A percentile compares a stretch with the other conserved stretches of the same genome.
Conservation (phyloP, 768 basidiomycete genomes). For the Neoboletus subvelutipes region DNA sequence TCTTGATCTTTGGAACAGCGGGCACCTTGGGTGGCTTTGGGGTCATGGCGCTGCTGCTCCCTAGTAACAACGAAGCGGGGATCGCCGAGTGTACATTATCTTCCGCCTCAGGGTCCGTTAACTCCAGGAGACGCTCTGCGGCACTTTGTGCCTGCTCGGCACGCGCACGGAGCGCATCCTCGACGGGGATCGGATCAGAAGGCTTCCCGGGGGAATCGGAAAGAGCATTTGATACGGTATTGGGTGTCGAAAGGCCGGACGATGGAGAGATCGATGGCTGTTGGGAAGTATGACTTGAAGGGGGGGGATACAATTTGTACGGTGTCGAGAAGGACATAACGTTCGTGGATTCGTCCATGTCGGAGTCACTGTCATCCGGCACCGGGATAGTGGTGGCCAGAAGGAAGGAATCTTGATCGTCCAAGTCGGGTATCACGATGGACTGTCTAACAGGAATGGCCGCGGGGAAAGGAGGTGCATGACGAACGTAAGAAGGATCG, state of each 20-base stretch:
- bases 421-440: constrained; percentile 40
- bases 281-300: constrained; percentile 40
- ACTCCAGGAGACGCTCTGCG: constrained; percentile 82
- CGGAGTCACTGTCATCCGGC: constrained; percentile 72
- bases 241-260: constrained; percentile 50
- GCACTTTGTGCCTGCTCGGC: constrained; percentile 95
- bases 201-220: constrained; percentile 52
- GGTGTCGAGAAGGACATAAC: constrained; percentile 73
- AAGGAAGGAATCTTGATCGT: constrained; percentile 61
- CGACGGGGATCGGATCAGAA: constrained; percentile 53
- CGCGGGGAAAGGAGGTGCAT: constrained; percentile 5
- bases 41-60: constrained; percentile 37
- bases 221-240: constrained; percentile 55
- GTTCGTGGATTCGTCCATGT: constrained; percentile 55
- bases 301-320: constrained; percentile 49
- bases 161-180: constrained; percentile 82
- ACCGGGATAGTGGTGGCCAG: constrained; percentile 73
- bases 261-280: constrained; percentile 53
- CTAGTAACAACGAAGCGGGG: constrained; percentile 53
- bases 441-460: constrained; percentile 46
- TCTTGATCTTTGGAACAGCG: constrained; percentile 33
- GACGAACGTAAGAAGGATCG: constrained; percentile 25
- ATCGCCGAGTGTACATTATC: constrained; percentile 50
- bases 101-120: constrained; percentile 78
- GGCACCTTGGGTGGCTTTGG: constrained; percentile 41